A percentile compares a stretch with the other conserved stretches of the same genome.
Evolutionary conservation across 2,329 filamentous ascomycete genomes (phyloP).

Genomic region (Xylariales sp.): DNA sequence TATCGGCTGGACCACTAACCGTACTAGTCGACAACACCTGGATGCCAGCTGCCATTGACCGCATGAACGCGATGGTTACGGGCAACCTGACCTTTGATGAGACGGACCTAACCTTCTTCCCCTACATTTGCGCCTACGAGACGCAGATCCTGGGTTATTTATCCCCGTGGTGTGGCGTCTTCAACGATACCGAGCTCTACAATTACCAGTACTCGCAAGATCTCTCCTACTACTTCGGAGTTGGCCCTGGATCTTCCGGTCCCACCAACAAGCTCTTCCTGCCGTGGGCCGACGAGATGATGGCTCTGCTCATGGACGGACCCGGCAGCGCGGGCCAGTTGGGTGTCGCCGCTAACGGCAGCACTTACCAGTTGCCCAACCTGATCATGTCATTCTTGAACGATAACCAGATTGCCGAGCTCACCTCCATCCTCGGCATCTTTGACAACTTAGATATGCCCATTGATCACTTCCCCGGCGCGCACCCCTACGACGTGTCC

Average conservation of each 20-base stretch:
- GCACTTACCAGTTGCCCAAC: slow-evolving; percentile 45
- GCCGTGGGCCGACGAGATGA: no score
- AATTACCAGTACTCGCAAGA: slow-evolving; percentile 66
- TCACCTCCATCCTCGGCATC: slow-evolving; percentile 55
- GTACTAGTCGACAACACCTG: slow-evolving; percentile 44
- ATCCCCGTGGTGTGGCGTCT: slow-evolving; percentile 60
- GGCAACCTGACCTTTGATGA: slow-evolving; percentile 52
- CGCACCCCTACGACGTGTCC: slow-evolving; percentile 42
- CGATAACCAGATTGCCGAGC: slow-evolving; percentile 61
- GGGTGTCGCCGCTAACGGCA: slow-evolving; percentile 41
- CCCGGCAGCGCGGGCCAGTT: slow-evolving; percentile 43
- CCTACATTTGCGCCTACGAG: slow-evolving; percentile 69
- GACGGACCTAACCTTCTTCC: slow-evolving; percentile 52
- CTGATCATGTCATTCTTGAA: slow-evolving; percentile 61
- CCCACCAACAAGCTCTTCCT: no score
- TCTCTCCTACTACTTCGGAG: slow-evolving; percentile 63
- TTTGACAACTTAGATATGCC: no score
- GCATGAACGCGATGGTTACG: slow-evolving; percentile 48
- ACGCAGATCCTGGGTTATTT: slow-evolving; percentile 59
- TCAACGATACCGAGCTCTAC: slow-evolving; percentile 56
- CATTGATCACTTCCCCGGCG: slow-evolving; percentile 44
- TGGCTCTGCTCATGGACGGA: slow-evolving; percentile 53
- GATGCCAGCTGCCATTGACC: slow-evolving; percentile 46
- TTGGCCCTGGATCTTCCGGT: slow-evolving; percentile 51
- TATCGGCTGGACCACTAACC: no score